Conservation (phyloP, 139 green algal species). For the Desmodesmus armatus region DNA sequence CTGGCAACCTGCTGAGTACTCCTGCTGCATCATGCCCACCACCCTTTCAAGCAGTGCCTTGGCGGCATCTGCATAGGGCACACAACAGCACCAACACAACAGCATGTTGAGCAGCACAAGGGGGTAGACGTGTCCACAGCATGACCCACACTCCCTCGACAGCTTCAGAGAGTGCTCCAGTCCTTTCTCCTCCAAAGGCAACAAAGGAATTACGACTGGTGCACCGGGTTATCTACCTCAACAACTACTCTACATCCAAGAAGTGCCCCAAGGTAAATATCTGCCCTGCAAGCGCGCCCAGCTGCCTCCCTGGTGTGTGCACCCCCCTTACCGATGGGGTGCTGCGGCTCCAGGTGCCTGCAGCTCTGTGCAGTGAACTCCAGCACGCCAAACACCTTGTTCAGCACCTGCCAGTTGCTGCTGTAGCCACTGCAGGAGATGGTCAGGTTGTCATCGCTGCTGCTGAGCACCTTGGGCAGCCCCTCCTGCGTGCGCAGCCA, state of each 20-base stretch:
- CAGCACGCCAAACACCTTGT: conserved; percentile 37
- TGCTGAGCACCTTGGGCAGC: too few species aligned
- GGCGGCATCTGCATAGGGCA: not conserved
- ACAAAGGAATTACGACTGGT: too few species aligned
- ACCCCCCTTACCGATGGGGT: not conserved
- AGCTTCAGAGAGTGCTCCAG: not conserved
- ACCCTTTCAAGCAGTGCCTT: conserved; percentile 14
- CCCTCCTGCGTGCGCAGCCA: too few species aligned
- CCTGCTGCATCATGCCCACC: conserved; percentile 24
- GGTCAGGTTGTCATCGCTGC: not conserved
- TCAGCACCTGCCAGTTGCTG: conserved; percentile 35
- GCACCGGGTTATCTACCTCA: too few species aligned
- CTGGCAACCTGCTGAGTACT: conserved; percentile 15
- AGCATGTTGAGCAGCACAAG: not conserved
- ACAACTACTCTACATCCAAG: not conserved
- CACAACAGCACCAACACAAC: not conserved
- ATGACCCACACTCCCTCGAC: too few species aligned
- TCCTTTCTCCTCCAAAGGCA: too few species aligned
- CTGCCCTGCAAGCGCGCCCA: not conserved
- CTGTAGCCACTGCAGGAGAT: not conserved
- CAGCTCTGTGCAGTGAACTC: conserved; percentile 34
- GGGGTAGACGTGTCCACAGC: too few species aligned
- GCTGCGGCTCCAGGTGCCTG: not conserved
- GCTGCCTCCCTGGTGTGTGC: not conserved
- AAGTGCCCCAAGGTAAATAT: not conserved